Evolutionary conservation across 257 asterid species (phyloP).

Genomic region (Osmanthus fragrans): DNA sequence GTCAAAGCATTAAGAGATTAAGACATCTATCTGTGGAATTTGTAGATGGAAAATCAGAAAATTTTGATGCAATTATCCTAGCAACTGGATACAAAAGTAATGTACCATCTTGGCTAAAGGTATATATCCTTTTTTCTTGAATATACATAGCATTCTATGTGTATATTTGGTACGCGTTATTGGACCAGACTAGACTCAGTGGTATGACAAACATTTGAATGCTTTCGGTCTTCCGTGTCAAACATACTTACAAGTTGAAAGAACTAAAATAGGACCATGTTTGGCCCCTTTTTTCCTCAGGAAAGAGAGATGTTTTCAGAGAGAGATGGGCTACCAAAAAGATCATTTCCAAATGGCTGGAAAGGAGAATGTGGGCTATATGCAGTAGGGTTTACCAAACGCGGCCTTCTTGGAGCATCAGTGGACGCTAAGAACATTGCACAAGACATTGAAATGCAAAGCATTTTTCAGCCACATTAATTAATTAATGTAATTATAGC

Average conservation of each 20-base stretch:
- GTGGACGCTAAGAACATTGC: conserved; percentile 32
- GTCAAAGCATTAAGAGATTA: conserved; percentile 23
- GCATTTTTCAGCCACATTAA: conserved; percentile 9
- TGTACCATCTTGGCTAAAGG: conserved; percentile 37
- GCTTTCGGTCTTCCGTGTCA: too few species aligned
- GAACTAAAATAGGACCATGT: background rate
- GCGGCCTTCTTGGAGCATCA: conserved; percentile 34
- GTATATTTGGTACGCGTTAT: background rate
- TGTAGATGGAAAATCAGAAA: conserved; percentile 25
- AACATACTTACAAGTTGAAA: background rate
- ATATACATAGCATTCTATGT: background rate
- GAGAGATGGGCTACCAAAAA: conserved; percentile 20
- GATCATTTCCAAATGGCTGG: conserved; percentile 30
- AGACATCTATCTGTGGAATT: conserved; percentile 21
- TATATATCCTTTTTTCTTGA: background rate
- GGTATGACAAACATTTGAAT: background rate
- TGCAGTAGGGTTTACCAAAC: conserved; percentile 30
- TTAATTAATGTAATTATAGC: conserved; percentile 2
- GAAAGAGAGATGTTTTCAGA: conserved; percentile 19
- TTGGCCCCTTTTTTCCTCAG: conserved; percentile 1
- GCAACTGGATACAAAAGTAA: conserved; percentile 36
- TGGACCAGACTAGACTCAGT: background rate
- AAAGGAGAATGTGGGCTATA: conserved; percentile 27
- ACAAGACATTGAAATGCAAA: conserved; percentile 19
- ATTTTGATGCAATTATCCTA: conserved; percentile 29